Evolutionary conservation across 192 early-diverging fungal species (phyloP), one percentile per base, ranked within the genome.

Genomic region (Mortierella alpina): DNA sequence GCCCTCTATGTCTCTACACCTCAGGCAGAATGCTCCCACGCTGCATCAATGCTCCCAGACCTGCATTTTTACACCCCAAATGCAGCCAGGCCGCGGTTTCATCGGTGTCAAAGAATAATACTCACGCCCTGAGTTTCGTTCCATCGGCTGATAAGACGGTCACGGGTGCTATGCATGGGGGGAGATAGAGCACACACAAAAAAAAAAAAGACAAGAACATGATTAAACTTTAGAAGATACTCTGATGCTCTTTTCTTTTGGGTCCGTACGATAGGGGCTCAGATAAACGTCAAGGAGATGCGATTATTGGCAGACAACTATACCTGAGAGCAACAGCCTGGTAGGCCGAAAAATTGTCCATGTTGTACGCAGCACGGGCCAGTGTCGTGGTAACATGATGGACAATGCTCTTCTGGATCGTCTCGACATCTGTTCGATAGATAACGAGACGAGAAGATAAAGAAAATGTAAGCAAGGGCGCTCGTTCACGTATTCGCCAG

Each of bases 291-390:
- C 40, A 4, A 59, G 23, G 31, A 31, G 11, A 59, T 40, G 41
- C 13, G 58, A 44, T 44, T 15, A 2, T 2, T n/a, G 59, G 5
- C 57, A 13, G 23, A 54, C 8, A 42, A n/a, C 63, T 66, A 58
- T 90, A 92, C 84, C 92, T 90, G 78, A 95, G 91, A 52, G 98
- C 96, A 20, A 94, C 91, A 41, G 97, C 94, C 75, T 97, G 94
- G 86, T 99, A 99, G 39, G 95, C 93, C 59, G 92, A 90, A 72
- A 95, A 93, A 63, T 96, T 92, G 75, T 99, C 96, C 87, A 98
- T 93, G 85, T 95, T 96, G 81, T 88, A 93, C 2, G 92, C 90
- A 70, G 91, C 93, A 73, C 96, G 91, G 72, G 97, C 92, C 72
- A 99, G 85, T 5, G 97, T 99, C 41, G 96, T 93, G 17, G 92